phyloP scores from a whole-genome alignment of 306 rosid species.

The Quercus cerris region DNA sequence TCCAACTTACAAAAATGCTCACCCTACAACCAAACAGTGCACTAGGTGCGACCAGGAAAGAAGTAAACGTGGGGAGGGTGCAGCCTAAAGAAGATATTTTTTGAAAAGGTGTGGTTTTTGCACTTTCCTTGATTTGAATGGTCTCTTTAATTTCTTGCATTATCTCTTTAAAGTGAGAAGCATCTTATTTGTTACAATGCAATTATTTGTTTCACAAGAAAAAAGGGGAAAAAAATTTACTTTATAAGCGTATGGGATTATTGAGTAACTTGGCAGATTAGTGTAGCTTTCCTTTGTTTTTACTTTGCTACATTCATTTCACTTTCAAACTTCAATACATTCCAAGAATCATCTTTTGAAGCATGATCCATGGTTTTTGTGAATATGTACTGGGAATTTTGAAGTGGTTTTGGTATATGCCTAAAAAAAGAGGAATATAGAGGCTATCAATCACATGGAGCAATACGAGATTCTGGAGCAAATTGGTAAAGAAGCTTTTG shows the following conservation, averaged over 20 bases:
- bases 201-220: constrained; percentile 17
- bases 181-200: constrained; percentile 8
- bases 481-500: constrained; percentile 95
- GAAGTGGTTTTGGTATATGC: constrained; percentile 14
- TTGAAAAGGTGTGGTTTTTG: too few relatives aligned
- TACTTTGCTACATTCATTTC: constrained; percentile 12
- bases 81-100: too few relatives aligned
- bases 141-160: neutral
- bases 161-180: constrained; percentile 5
- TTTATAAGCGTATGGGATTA: constrained; percentile 19
- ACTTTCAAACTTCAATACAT: constrained; percentile 13
- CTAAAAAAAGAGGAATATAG: constrained; percentile 33
- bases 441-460: constrained; percentile 57
- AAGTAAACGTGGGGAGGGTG: too few relatives aligned
- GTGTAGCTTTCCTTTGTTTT: constrained; percentile 21
- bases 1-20: too few relatives aligned
- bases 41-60: too few relatives aligned
- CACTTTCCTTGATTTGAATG: neutral
- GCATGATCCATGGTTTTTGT: neutral
- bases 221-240: neutral
- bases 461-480: constrained; percentile 93
- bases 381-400: neutral
- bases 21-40: too few relatives aligned
- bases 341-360: constrained; percentile 2
- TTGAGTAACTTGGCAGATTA: constrained; percentile 28